Conservation (phyloP, 345 rosid species). For the Pistacia vera region DNA sequence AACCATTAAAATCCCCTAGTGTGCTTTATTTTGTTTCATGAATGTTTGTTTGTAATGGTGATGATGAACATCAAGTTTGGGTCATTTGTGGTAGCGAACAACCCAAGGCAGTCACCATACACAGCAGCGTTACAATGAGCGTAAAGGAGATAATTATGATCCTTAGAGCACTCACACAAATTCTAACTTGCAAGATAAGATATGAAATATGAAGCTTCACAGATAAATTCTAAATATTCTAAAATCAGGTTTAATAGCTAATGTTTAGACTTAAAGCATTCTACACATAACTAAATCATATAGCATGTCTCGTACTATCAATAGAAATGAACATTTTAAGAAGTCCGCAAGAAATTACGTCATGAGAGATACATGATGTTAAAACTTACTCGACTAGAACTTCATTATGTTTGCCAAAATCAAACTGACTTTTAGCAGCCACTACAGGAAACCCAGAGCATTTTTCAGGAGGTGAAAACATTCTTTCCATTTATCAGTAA, state of each 20-base stretch:
- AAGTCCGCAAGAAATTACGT: neutral
- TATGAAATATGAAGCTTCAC: neutral
- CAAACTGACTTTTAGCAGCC: no score
- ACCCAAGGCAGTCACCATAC: no score
- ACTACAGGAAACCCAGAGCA: no score
- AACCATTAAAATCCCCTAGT: no score
- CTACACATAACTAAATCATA: neutral
- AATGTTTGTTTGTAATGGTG: no score
- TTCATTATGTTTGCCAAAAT: neutral
- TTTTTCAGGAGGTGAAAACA: no score
- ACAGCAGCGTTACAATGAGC: no score
- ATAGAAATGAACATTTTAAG: neutral
- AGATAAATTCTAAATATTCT: conserved; percentile 9
- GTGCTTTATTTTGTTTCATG: no score
- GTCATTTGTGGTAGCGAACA: no score
- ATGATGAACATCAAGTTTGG: no score
- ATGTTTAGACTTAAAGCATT: neutral
- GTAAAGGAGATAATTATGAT: no score
- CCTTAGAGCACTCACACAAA: neutral
- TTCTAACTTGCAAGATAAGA: neutral
- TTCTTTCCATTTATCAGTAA: no score
- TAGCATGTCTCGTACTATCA: neutral
- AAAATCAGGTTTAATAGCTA: neutral
- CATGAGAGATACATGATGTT: neutral
- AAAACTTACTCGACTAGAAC: conserved; percentile 67